Conservation (phyloP, 2,329 filamentous ascomycete genomes). For the Pseudopithomyces maydicus region DNA sequence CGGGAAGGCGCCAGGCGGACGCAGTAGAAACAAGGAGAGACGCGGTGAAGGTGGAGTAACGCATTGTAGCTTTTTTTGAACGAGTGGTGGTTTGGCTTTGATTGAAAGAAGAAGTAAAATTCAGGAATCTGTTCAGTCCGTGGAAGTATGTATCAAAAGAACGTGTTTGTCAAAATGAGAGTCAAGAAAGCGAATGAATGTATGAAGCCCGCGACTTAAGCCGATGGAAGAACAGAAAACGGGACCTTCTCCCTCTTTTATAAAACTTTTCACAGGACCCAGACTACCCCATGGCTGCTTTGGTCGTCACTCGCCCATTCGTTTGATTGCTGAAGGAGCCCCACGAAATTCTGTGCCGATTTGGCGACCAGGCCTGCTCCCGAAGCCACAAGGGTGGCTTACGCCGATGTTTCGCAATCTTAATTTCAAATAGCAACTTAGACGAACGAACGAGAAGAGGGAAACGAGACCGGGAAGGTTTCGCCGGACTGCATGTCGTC, state of each 20-base stretch:
- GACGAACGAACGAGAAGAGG: not conserved
- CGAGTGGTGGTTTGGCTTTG: not conserved
- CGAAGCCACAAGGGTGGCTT: not conserved
- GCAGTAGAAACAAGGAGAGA: conserved; percentile 3
- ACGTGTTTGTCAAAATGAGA: not conserved
- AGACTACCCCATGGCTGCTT: not conserved
- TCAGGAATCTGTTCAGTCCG: not conserved
- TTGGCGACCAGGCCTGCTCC: conserved; percentile 1
- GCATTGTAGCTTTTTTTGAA: not conserved
- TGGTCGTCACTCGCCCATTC: not conserved
- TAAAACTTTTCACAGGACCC: not conserved
- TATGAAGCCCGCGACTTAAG: conserved; percentile 1
- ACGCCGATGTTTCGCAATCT: not conserved
- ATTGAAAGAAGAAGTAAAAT: not conserved
- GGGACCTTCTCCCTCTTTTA: not conserved
- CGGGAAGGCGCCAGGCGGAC: conserved; percentile 1
- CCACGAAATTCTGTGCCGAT: not conserved
- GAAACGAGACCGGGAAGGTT: not conserved
- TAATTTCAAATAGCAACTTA: not conserved
- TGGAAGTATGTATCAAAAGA: not conserved
- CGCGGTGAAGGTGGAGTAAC: conserved; percentile 4
- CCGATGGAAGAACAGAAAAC: not conserved
- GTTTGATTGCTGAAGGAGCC: conserved; percentile 2
- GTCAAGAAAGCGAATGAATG: not conserved
- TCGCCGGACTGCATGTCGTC: not conserved